Evolutionary conservation across 306 rosid genomes (phyloP).

Genomic region (Pterocarpus santalinus): DNA sequence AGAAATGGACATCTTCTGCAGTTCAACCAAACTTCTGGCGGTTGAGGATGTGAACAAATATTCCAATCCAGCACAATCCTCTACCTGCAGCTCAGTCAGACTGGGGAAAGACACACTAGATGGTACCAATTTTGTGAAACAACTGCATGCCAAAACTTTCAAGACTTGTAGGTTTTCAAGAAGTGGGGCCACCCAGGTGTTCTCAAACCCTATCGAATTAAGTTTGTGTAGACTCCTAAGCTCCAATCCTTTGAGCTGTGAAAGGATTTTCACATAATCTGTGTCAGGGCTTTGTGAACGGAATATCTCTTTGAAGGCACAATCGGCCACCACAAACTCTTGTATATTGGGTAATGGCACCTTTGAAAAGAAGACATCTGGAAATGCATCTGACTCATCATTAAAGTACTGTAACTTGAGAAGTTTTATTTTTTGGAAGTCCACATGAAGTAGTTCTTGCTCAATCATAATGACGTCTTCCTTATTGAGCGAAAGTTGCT

Average conservation of each 20-base stretch:
- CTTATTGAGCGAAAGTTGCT: not conserved
- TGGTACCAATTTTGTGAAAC: conserved; percentile 18
- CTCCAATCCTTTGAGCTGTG: not conserved
- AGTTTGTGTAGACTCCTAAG: not conserved
- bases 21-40: conserved; percentile 5
- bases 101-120: conserved; percentile 14
- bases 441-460: conserved; percentile 1
- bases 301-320: conserved; percentile 3
- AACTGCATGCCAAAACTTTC: not conserved
- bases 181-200: conserved; percentile 1
- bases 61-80: not conserved
- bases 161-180: not conserved
- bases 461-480: conserved; percentile 3
- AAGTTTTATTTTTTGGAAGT: not conserved
- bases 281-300: not conserved
- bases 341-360: not conserved
- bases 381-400: not conserved
- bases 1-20: not conserved
- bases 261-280: not conserved
- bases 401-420: not conserved
- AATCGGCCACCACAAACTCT: not conserved
- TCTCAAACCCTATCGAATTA: not conserved
- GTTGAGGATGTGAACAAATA: conserved; percentile 32
- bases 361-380: not conserved
- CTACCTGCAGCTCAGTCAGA: not conserved